phyloP scores from a whole-genome alignment of 345 rosid genomes.

The Xanthoceras sorbifolium region DNA sequence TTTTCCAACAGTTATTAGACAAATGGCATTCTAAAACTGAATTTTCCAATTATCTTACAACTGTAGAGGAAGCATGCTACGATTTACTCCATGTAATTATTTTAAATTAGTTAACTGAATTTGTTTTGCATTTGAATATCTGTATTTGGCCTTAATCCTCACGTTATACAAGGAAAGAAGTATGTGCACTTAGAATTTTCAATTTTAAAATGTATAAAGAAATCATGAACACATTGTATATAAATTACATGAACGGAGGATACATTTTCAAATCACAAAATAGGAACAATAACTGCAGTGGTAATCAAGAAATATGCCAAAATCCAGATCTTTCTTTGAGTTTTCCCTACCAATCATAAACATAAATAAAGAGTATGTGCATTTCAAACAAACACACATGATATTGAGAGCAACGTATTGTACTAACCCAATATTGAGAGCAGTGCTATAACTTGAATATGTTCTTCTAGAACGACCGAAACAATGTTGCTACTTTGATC shows the following conservation, averaged over 20 bases:
- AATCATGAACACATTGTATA: neutral
- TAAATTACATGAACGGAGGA: neutral
- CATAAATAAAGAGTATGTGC: no score
- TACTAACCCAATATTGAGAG: no score
- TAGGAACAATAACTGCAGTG: no score
- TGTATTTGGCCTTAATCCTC: neutral
- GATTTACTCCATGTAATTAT: neutral
- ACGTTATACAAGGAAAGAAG: neutral
- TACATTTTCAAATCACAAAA: conserved; percentile 47
- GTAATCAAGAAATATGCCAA: no score
- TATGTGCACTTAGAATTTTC: neutral
- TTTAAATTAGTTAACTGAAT: neutral
- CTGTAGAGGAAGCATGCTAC: neutral
- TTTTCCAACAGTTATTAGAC: no score
- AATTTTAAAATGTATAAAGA: neutral
- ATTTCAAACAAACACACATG: no score
- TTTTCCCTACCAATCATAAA: no score
- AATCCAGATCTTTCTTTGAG: no score
- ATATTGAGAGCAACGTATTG: no score
- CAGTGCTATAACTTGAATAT: no score
- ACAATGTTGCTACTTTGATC: no score
- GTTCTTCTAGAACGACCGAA: no score
- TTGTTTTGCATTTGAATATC: neutral
- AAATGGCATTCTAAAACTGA: neutral
- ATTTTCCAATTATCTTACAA: neutral